Percentiles rank a stretch among this genome's conserved stretches.
Evolutionary conservation across 2,329 filamentous ascomycete species (phyloP).

Genomic region (Sordariomycetes sp.): DNA sequence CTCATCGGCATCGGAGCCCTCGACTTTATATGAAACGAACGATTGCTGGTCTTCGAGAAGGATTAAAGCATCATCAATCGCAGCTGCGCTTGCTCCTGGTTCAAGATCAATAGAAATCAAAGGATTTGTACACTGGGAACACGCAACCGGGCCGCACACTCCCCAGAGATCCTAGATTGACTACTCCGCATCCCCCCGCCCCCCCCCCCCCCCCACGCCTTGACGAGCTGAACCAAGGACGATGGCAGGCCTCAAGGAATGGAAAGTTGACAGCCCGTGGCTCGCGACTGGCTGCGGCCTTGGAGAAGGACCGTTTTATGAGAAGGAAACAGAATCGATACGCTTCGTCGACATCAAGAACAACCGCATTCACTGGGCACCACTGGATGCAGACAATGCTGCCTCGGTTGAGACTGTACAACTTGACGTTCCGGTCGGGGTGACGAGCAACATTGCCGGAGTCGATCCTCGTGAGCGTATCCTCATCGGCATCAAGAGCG

Average conservation of each 20-base stretch:
- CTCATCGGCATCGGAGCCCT: no score
- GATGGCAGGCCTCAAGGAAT: conserved; percentile 34
- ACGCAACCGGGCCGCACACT: no score
- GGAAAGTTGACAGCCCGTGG: conserved; percentile 43
- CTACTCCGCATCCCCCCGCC: no score
- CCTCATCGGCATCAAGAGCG: conserved; percentile 71
- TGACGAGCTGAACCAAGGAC: no score
- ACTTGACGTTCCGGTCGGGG: conserved; percentile 45
- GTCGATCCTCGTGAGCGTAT: conserved; percentile 54
- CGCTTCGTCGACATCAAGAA: conserved; percentile 80
- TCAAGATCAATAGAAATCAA: no score
- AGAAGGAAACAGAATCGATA: conserved; percentile 52
- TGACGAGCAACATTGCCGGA: conserved; percentile 73
- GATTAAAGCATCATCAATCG: no score
- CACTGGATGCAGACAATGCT: conserved; percentile 54
- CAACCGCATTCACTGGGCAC: conserved; percentile 62
- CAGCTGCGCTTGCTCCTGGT: no score
- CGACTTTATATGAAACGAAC: no score
- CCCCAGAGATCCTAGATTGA: no score
- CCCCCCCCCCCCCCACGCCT: no score
- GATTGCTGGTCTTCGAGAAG: no score
- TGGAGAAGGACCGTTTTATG: conserved; percentile 69
- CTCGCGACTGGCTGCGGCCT: conserved; percentile 55
- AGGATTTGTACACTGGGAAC: no score
- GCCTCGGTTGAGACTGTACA: conserved; percentile 52